Conservation (phyloP, 352 stramenopile species). For the Phytopythium mirpurense region DNA sequence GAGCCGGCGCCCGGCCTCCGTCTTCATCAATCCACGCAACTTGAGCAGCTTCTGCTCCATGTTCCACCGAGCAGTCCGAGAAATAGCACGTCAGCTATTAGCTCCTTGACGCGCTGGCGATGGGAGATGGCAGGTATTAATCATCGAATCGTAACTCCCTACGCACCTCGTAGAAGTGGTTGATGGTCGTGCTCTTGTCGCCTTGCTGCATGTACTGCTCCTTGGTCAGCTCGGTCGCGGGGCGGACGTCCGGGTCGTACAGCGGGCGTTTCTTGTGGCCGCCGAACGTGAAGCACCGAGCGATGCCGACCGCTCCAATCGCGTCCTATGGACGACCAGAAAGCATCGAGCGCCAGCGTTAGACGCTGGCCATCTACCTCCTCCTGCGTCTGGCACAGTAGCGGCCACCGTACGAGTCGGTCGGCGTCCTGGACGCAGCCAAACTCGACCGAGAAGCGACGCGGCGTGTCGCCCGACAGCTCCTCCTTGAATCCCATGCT, state of each 20-base stretch:
- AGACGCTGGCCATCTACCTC: too few species aligned
- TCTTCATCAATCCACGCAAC: constrained; percentile 87
- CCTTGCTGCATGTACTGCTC: constrained; percentile 78
- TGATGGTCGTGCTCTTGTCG: constrained; percentile 67
- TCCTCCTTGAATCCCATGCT: constrained; percentile 86
- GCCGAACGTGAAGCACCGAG: constrained; percentile 88
- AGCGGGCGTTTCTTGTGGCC: constrained; percentile 77
- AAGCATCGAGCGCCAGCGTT: not conserved
- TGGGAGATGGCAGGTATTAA: too few species aligned
- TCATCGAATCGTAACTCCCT: too few species aligned
- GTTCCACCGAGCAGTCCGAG: not conserved
- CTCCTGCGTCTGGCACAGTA: not conserved
- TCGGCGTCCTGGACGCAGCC: constrained; percentile 89
- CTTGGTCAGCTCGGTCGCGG: constrained; percentile 58
- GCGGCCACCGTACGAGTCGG: constrained; percentile 39
- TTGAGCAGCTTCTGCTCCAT: constrained; percentile 79
- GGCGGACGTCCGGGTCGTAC: constrained; percentile 64
- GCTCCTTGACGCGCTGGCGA: too few species aligned
- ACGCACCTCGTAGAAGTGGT: constrained; percentile 86
- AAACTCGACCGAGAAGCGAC: constrained; percentile 55
- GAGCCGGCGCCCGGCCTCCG: constrained; percentile 54
- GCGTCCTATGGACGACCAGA: constrained; percentile 45
- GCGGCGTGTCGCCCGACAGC: constrained; percentile 24
- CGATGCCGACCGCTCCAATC: constrained; percentile 89
- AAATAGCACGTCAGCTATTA: too few species aligned